Evolutionary conservation across 2,329 filamentous ascomycete species (phyloP), one percentile per base, ranked within the genome.

Genomic region (Fonsecaea nubica): DNA sequence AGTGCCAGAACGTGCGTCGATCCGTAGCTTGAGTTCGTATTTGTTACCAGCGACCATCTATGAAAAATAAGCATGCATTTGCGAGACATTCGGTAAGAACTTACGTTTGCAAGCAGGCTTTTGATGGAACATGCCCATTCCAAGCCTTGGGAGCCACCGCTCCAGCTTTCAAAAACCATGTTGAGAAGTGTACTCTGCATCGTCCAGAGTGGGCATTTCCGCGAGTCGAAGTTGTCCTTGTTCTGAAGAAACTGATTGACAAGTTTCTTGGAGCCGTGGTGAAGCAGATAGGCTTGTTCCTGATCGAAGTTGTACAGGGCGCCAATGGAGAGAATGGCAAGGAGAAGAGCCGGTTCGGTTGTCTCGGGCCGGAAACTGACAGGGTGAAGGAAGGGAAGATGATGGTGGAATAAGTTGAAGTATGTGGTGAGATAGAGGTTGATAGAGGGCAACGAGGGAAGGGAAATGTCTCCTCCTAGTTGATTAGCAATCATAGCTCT

Each of bases 71-170:
- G 58, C 40, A 3, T 15, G 45, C 15, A 13, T 13, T 4, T 0
- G 18, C 33, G 33, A 38, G n/a, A 15, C 12, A 36, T 5, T 50
- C 1, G n/a, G 25, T 25, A 48, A 35, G 61, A 57, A 74, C 79
- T 74, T 76, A 82, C 80, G 80, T 98, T 98, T 72, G 94, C 94
- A 58, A 99, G 87, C 45, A 98, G 85, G 83, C 93, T 96, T 86
- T 98, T 98, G 81, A 99, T 98, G 1, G 95, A 98, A 79, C 94
- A 98, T 40, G 95, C 93, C 95, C 95, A 99, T 79, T 99, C 95
- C 2, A 99, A 85, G 42, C 95, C 95, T 80, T 97, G 98, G 40
- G 95, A 91, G 76, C 98, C 95, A 74, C 95, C 95, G 78, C 95
- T 98, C 95, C 95, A 99, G 83, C 93, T 98, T 63, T 95, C 93